Evolutionary conservation across 768 basidiomycete species (phyloP).

Genomic region (Hericium rajendrae): DNA sequence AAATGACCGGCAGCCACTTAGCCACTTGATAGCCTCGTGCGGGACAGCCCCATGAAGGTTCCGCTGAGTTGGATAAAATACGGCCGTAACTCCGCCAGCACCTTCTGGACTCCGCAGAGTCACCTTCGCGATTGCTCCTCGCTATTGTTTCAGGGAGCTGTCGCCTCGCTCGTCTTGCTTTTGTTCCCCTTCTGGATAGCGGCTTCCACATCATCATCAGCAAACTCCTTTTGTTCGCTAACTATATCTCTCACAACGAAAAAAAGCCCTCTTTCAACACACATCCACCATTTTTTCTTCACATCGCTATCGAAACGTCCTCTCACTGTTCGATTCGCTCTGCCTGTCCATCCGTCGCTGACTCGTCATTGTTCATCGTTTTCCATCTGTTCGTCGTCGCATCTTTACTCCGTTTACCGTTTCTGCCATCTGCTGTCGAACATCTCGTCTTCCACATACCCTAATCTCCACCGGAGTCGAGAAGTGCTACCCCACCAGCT

Average conservation of each 20-base stretch:
- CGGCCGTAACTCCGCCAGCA: constrained; percentile 11
- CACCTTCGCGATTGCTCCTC: constrained; percentile 8
- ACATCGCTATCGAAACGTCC: constrained; percentile 23
- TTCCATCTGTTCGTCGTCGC: constrained; percentile 22
- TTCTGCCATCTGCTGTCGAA: constrained; percentile 1
- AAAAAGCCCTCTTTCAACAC: constrained; percentile 8
- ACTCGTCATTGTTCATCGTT: constrained; percentile 21
- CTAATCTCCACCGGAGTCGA: neutral
- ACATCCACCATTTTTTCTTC: constrained; percentile 20
- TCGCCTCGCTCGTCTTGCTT: neutral
- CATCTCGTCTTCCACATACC: neutral
- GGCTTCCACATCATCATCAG: neutral
- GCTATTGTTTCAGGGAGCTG: constrained; percentile 15
- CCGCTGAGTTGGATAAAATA: constrained; percentile 2
- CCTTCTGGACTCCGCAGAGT: constrained; percentile 16
- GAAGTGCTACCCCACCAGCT: neutral
- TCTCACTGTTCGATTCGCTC: constrained; percentile 23
- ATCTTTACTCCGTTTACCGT: constrained; percentile 5
- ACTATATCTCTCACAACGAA: constrained; percentile 9
- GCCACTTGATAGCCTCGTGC: constrained; percentile 7
- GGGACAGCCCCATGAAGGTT: constrained; percentile 2
- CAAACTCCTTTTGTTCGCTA: constrained; percentile 20
- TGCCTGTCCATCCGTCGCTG: constrained; percentile 20
- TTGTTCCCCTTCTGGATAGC: neutral
- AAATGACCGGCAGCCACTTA: neutral